Base-by-base conservation (phyloP, 2,329 filamentous ascomycete genomes). In the Xylaria sp. region DNA sequence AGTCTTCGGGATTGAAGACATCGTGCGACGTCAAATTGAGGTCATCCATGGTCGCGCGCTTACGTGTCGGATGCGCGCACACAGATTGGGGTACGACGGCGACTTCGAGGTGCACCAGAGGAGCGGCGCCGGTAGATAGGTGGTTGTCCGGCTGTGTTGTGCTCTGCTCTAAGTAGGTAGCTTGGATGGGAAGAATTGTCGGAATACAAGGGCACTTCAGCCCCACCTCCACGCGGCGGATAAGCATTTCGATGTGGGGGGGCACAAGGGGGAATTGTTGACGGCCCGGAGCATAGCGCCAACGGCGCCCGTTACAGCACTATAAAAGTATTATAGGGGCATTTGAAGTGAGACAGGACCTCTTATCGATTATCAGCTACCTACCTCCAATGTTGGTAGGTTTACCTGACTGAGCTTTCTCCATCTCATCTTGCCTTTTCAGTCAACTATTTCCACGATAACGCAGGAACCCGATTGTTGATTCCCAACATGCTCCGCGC, bases 1-100 rank as follows among this genome's bases (percentile, higher is more conserved):
- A 70, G 41, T 72, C 70, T 51, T 72, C 70, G 23, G 68, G 68
- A 55, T 68, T 71, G 62, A 71, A 68, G 68, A 64, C 59, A 46
- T 71, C 70, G 25, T 70, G 67, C 20, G 65, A 59, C 15, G 65
- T 46, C 28, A 68, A 62, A 68, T 68, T 67, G 55, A 71, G 65
- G 36, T 70, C 70, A 3, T 72, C 70, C 70, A 72, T 72, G 28
- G 43, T 68, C 46, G 61, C 68, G 20, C 48, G 46, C 36, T 60
- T 51, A 28, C 66, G 25, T 36, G 48, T 56, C 55, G 54, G 20
- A 36, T 58, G 56, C 62, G 56, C 62, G 56, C 65, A 48, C 57
- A 55, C 23, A 33, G 55, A n/a, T 39, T 39, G 7, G 36, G 10
- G 15, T 20, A 54, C 28, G 15, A 33, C 51, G 20, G 15, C 62